These are phyloP conservation scores for Candida pini DNA, from an alignment of 805 yeast species.

Conservation along the genomic window DNA sequence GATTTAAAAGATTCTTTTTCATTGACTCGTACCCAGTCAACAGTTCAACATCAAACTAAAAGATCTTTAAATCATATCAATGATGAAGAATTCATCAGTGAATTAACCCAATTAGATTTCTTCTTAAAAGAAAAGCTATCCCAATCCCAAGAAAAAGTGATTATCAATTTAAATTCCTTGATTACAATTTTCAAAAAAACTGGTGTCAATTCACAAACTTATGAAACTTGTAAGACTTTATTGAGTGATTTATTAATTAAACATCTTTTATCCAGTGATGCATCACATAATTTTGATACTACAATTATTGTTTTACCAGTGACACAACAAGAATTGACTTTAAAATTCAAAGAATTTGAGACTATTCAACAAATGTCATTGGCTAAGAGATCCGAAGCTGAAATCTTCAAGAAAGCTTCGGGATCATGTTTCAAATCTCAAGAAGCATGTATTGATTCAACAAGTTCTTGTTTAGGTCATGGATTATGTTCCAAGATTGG, in stretches of 20 bases:
- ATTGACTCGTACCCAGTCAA: slow-evolving; percentile 5
- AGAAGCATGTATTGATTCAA: slow-evolving; percentile 41
- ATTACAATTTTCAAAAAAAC: slow-evolving; percentile 36
- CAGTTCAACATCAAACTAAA: slow-evolving; percentile 10
- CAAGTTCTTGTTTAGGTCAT: slow-evolving; percentile 47
- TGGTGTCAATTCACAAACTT: slow-evolving; percentile 38
- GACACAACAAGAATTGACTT: slow-evolving; percentile 18
- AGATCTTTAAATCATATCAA: slow-evolving; percentile 31
- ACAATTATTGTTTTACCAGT: slow-evolving; percentile 31
- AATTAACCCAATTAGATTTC: slow-evolving; percentile 42
- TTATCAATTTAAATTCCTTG: slow-evolving; percentile 39
- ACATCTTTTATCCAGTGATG: slow-evolving; percentile 10
- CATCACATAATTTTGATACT: slow-evolving; percentile 21
- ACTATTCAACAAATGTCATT: slow-evolving; percentile 7
- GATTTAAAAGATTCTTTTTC: slow-evolving; percentile 22
- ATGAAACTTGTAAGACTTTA: slow-evolving; percentile 32
- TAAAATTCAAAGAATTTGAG: slow-evolving; percentile 11
- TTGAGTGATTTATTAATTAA: slow-evolving; percentile 26
- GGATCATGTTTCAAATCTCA: slow-evolving; percentile 35
- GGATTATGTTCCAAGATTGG: slow-evolving; percentile 42
- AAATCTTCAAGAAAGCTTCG: slow-evolving; percentile 7
- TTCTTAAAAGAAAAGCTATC: slow-evolving; percentile 24
- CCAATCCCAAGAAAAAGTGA: slow-evolving; percentile 22
- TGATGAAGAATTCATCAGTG: slow-evolving; percentile 44
- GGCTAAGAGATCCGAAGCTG: slow-evolving; percentile 15